Evolutionary conservation across 2,329 filamentous ascomycete genomes (phyloP), one percentile per base, ranked within the genome.

Genomic region (Periglandula ipomoeae): DNA sequence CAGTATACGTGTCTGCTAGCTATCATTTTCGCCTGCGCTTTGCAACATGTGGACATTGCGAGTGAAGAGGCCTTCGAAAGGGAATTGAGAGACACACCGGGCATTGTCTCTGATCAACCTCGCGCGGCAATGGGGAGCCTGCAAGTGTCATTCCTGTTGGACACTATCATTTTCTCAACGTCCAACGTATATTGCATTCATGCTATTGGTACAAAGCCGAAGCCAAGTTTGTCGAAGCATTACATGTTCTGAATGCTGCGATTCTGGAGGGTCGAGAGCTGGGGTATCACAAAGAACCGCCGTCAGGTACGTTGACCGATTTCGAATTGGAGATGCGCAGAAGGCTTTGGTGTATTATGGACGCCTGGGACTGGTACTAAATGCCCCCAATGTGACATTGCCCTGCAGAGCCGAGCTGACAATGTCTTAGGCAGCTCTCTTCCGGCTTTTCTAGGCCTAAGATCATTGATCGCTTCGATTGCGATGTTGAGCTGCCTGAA

Each of bases 141-240:
- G 53, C 55, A 19, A 56, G 51, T 20, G 53, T 56, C 17, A 56
- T 64, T 5, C 58, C 62, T 1, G 45, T 56, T n/a, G 58, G 60
- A 8, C 54, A 56, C 38, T 61, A 60, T 27, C 58, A 63, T 44
- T 50, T 58, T 11, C 49, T 58, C 46, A 62, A 59, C 39, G 57
- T 65, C 1, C 58, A 64, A 50, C 54, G 58, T 27, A 46, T 63
- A 7, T 47, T 65, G 39, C 61, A 64, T 37, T 62, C 58, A 2
- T 58, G 53, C 22, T 64, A 64, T 37, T 65, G 62, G 62, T 63
- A 60, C 55, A 65, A 65, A 46, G 58, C 59, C 5, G 62, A 65
- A 41, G 62, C 59, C 17, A 51, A 55, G 34, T 63, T 65, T 27
- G 49, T 58, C 11, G 61, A 65, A 46, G 57, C 57, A 10, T 65